A percentile compares a stretch with the other conserved stretches of the same genome.
Conservation (phyloP, 2,329 filamentous ascomycete genomes). For the Colletotrichum orchidophilum region DNA sequence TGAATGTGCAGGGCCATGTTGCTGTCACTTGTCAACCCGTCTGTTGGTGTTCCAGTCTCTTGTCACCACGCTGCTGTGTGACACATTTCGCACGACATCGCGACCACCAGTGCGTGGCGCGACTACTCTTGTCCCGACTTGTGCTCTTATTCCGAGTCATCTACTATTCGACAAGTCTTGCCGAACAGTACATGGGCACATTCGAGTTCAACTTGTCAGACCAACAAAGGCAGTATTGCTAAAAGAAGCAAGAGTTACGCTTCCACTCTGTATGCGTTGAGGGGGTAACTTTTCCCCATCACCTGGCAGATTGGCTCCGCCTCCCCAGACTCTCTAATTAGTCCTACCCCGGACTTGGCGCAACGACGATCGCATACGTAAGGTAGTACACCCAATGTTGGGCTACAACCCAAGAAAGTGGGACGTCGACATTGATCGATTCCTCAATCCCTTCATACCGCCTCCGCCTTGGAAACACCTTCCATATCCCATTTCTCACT, state of each 20-base stretch:
- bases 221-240: not conserved
- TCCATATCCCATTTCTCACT: slow-evolving; percentile 72
- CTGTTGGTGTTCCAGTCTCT: not conserved
- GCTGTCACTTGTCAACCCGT: not conserved
- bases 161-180: not conserved
- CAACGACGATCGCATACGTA: slow-evolving; percentile 1
- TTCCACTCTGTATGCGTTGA: not conserved
- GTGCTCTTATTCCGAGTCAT: not conserved
- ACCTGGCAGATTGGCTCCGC: slow-evolving; percentile 10
- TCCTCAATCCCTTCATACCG: slow-evolving; percentile 76
- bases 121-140: no score
- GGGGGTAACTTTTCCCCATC: not conserved
- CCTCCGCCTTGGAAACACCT: slow-evolving; percentile 70
- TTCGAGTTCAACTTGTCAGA: not conserved
- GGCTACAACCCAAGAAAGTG: slow-evolving; percentile 40
- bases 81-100: not conserved
- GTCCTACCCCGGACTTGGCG: slow-evolving; percentile 29
- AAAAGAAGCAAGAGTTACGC: not conserved
- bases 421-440: slow-evolving; percentile 81
- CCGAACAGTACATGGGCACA: not conserved
- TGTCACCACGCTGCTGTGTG: not conserved
- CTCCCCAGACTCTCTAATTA: slow-evolving; percentile 26
- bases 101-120: not conserved
- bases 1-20: not conserved
- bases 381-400: slow-evolving; percentile 19